These are phyloP conservation scores for Quercus wislizeni DNA, from an alignment of 306 rosid genomes.

Conservation along the genomic window DNA sequence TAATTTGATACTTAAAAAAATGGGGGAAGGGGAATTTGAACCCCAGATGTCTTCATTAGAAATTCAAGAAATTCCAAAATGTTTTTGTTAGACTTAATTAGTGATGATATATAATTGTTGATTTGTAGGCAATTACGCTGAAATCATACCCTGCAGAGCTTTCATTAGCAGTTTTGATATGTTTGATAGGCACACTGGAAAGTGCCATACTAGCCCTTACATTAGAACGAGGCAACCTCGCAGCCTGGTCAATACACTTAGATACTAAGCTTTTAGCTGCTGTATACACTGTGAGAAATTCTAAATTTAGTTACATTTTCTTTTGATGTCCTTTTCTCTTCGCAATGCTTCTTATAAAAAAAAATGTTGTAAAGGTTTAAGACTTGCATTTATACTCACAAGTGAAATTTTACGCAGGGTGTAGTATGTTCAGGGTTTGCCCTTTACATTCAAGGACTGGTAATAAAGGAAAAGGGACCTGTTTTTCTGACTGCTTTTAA, in stretches of 20 bases:
- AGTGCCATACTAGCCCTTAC: slow-evolving; percentile 32
- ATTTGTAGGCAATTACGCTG: slow-evolving; percentile 43
- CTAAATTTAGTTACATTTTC: neutral
- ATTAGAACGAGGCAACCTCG: slow-evolving; percentile 39
- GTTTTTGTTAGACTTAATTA: too few relatives aligned
- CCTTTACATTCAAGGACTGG: slow-evolving; percentile 38
- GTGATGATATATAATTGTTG: neutral
- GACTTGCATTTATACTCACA: neutral
- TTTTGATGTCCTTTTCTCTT: neutral
- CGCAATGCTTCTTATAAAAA: neutral
- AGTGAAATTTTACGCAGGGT: slow-evolving; percentile 40
- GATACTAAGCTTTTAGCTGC: slow-evolving; percentile 35
- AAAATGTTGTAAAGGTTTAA: too few relatives aligned
- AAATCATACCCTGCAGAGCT: slow-evolving; percentile 53
- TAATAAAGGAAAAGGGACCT: slow-evolving; percentile 52
- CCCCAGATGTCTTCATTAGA: too few relatives aligned
- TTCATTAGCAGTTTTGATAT: slow-evolving; percentile 48
- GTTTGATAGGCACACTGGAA: slow-evolving; percentile 37
- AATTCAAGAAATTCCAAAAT: too few relatives aligned
- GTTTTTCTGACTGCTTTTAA: slow-evolving; percentile 45
- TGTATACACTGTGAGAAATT: slow-evolving; percentile 39
- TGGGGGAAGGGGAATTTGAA: too few relatives aligned
- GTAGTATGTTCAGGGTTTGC: slow-evolving; percentile 40
- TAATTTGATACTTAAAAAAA: too few relatives aligned
- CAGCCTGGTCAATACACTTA: slow-evolving; percentile 44